Conservation (phyloP, 768 basidiomycete genomes). For the Phlebiopsis flavidoalba region DNA sequence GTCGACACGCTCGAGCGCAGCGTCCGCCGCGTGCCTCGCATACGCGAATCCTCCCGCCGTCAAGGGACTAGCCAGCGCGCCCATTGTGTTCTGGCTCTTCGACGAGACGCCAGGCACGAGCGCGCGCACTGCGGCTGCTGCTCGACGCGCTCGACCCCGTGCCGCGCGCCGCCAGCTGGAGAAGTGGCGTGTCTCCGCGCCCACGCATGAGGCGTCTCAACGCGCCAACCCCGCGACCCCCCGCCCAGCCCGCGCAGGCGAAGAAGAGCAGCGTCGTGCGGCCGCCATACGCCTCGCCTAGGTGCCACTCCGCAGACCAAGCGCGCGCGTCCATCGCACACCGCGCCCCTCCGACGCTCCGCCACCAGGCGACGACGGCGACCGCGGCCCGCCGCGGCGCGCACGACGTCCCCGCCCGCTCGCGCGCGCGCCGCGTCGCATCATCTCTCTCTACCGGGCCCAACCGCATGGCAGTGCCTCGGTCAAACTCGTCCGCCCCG, state of each 20-base stretch:
- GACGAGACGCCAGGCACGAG: constrained; percentile 70
- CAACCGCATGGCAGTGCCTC: constrained; percentile 11
- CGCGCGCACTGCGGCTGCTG: constrained; percentile 56
- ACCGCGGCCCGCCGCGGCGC: constrained; percentile 60
- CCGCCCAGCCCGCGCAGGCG: constrained; percentile 46
- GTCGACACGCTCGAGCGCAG: constrained; percentile 70
- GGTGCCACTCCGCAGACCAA: constrained; percentile 88
- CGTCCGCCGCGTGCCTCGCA: constrained; percentile 62
- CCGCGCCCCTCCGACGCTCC: constrained; percentile 71
- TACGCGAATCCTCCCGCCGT: constrained; percentile 81
- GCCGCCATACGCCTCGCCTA: constrained; percentile 89
- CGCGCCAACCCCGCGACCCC: constrained; percentile 36
- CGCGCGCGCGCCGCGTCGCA: constrained; percentile 17
- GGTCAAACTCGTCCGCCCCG: constrained; percentile 8
- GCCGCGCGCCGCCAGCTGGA: constrained; percentile 77
- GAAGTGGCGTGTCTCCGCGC: constrained; percentile 74
- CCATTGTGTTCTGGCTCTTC: constrained; percentile 78
- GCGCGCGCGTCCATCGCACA: constrained; percentile 76
- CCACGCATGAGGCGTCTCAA: constrained; percentile 37
- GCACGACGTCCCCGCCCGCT: constrained; percentile 41
- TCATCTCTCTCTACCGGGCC: constrained; percentile 18
- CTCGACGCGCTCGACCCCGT: constrained; percentile 59
- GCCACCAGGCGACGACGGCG: constrained; percentile 86
- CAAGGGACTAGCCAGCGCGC: constrained; percentile 47
- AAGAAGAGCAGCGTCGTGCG: constrained; percentile 83